Conservation (phyloP, 495 filamentous ascomycete genomes). For the Venustampulla echinocandica region DNA sequence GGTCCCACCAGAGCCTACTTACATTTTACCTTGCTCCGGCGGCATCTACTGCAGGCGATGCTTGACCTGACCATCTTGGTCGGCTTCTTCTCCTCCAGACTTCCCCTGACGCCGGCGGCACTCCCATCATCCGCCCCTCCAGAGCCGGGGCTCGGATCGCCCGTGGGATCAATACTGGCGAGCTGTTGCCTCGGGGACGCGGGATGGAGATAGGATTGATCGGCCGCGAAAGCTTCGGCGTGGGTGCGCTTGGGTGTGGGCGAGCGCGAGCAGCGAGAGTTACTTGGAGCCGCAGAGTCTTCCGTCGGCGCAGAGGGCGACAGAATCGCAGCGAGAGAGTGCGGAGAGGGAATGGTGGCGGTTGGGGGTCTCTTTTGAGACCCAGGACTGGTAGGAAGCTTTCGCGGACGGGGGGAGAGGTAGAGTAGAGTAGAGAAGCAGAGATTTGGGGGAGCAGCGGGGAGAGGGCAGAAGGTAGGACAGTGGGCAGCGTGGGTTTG, state of each 20-base stretch:
- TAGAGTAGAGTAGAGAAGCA: too few species aligned
- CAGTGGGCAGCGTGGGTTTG: too few species aligned
- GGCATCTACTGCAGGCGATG: constrained; percentile 71
- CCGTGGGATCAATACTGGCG: constrained; percentile 11
- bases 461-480: too few species aligned
- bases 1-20: too few species aligned
- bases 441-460: too few species aligned
- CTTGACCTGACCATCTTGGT: constrained; percentile 61
- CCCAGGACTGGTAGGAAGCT: constrained; percentile 8
- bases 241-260: constrained; percentile 24
- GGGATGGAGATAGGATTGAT: constrained; percentile 19
- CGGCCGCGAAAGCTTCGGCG: constrained; percentile 20
- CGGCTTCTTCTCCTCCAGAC: constrained; percentile 37
- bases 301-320: constrained; percentile 23
- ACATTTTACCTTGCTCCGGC: constrained; percentile 75
- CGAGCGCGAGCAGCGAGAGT: too few species aligned
- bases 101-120: constrained; percentile 21
- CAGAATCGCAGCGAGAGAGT: constrained; percentile 26
- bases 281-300: constrained; percentile 8
- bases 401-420: too few species aligned
- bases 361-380: constrained; percentile 19
- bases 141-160: constrained; percentile 7
- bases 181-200: constrained; percentile 13
- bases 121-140: constrained; percentile 20
- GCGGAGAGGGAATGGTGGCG: constrained; percentile 26